Percentiles rank a stretch among this genome's conserved stretches.
Conservation (phyloP, 352 stramenopile genomes). For the Pythium rhizo-oryzae region DNA sequence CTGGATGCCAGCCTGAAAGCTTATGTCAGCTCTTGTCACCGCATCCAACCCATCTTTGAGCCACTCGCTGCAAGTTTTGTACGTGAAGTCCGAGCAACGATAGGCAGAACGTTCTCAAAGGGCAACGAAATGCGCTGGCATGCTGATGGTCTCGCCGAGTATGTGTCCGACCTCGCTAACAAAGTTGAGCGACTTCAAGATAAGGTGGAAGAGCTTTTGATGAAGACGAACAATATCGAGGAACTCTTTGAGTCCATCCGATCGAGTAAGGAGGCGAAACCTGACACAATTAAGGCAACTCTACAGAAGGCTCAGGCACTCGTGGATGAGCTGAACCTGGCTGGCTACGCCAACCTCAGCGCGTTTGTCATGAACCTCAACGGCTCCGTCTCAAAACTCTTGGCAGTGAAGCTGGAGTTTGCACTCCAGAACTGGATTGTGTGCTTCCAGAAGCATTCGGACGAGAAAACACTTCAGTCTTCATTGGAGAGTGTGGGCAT, state of each 20-base stretch:
- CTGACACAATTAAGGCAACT: slow-evolving; percentile 50
- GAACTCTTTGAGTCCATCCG: slow-evolving; percentile 85
- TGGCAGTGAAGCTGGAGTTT: slow-evolving; percentile 79
- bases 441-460: slow-evolving; percentile 60
- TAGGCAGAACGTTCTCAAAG: slow-evolving; percentile 90
- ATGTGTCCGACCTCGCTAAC: slow-evolving; percentile 87
- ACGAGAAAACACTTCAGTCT: slow-evolving; percentile 62
- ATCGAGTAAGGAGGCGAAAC: slow-evolving; percentile 55
- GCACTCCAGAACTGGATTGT: slow-evolving; percentile 67
- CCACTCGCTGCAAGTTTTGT: slow-evolving; percentile 74
- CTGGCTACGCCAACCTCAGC: slow-evolving; percentile 93
- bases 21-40: slow-evolving; percentile 85
- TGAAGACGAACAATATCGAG: slow-evolving; percentile 94
- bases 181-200: slow-evolving; percentile 98
- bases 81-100: slow-evolving; percentile 79
- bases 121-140: slow-evolving; percentile 91
- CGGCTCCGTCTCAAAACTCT: slow-evolving; percentile 76
- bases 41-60: slow-evolving; percentile 87
- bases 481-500: slow-evolving; percentile 52
- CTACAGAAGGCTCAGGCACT: slow-evolving; percentile 90
- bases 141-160: slow-evolving; percentile 83
- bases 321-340: slow-evolving; percentile 95
- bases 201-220: slow-evolving; percentile 96
- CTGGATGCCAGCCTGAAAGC: slow-evolving; percentile 96
- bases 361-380: slow-evolving; percentile 94